Conservation (phyloP, 1,284 basidiomycete genomes). For the Ustilago bromivora region DNA sequence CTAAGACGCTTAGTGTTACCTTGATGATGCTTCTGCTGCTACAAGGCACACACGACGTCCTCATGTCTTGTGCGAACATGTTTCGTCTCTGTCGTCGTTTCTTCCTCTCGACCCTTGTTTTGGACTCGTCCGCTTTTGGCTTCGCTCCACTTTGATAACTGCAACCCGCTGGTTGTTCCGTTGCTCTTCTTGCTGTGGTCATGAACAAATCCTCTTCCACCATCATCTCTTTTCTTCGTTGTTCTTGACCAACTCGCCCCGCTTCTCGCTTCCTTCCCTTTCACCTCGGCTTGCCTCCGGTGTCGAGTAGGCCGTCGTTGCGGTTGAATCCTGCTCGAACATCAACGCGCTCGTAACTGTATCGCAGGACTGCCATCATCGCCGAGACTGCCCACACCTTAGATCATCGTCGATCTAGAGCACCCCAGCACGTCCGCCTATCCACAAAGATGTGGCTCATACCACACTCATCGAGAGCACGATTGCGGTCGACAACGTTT, state of each 20-base stretch:
- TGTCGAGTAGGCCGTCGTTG: constrained; percentile 12
- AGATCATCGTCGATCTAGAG: background rate
- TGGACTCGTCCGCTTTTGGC: background rate
- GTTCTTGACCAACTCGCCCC: background rate
- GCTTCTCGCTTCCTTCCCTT: background rate
- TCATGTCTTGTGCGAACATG: background rate
- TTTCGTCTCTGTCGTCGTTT: constrained; percentile 17
- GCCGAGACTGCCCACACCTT: background rate
- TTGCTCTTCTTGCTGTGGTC: background rate
- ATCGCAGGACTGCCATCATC: background rate
- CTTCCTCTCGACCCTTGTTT: constrained; percentile 2
- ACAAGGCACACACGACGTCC: background rate
- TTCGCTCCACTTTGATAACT: background rate
- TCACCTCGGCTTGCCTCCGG: background rate
- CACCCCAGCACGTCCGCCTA: background rate
- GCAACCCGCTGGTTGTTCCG: background rate
- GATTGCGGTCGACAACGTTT: background rate
- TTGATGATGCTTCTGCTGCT: background rate
- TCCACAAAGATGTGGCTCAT: constrained; percentile 11
- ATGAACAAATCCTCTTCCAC: background rate
- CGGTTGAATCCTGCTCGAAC: constrained; percentile 8
- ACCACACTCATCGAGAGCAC: background rate
- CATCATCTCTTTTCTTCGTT: background rate
- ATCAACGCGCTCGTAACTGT: background rate
- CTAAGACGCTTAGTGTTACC: constrained; percentile 15